Conservation (phyloP, 202 grass and related monocot genomes). For the Schoenoplectus triqueter region DNA sequence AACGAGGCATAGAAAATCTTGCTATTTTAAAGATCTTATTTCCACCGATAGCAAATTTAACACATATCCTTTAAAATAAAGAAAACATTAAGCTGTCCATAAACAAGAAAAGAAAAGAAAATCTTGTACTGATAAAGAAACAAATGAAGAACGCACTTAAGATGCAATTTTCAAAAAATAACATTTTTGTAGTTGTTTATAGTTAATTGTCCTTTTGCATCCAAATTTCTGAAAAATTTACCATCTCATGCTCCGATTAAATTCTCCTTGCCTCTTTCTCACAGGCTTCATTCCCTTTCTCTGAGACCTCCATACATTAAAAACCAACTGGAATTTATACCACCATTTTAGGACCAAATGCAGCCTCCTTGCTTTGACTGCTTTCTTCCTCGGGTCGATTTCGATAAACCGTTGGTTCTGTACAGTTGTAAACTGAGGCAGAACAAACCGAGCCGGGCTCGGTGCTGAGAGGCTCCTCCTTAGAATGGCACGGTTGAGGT, state of each 20-base stretch:
- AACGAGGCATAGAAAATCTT: too few relatives aligned
- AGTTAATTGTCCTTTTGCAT: not conserved
- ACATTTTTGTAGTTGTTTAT: not conserved
- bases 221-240: conserved; percentile 19
- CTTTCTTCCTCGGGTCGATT: conserved; percentile 22
- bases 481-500: conserved; percentile 74
- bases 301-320: conserved; percentile 36
- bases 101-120: not conserved
- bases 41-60: too few relatives aligned
- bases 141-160: not conserved
- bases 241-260: conserved; percentile 36
- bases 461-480: conserved; percentile 74
- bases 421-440: not conserved
- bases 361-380: conserved; percentile 19
- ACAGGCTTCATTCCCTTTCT: not conserved
- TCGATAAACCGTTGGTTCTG: conserved; percentile 7
- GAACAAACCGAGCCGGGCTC: conserved; percentile 51
- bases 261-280: conserved; percentile 8
- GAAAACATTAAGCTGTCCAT: not conserved
- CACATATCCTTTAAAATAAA: not conserved
- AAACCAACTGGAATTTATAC: conserved; percentile 44
- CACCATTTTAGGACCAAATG: conserved; percentile 42
- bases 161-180: not conserved
- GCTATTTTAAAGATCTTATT: too few relatives aligned
- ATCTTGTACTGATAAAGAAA: not conserved